These are phyloP conservation scores for Vitis hybrid DNA, from an alignment of 177 flowering plant species.

Conservation along the genomic window DNA sequence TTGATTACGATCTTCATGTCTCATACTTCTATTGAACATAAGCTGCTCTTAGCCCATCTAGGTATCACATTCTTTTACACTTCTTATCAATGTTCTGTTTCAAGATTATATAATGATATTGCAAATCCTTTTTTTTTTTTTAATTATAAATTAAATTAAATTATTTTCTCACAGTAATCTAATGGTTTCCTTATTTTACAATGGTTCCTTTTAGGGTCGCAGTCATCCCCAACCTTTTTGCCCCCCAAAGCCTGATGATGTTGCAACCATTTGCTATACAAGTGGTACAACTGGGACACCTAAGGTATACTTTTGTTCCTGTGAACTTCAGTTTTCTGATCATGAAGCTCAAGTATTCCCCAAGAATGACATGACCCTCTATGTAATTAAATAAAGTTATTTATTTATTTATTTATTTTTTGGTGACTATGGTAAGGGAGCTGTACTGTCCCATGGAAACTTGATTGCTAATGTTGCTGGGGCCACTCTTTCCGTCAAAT, in stretches of 20 bases:
- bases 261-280: constrained; percentile 97
- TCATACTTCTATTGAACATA: no score
- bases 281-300: constrained; percentile 99
- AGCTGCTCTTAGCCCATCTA: no score
- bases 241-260: constrained; percentile 84
- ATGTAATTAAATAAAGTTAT: not conserved
- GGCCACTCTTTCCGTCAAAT: constrained; percentile 28
- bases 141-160: no score
- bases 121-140: no score
- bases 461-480: constrained; percentile 91
- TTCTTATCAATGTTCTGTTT: no score
- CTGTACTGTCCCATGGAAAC: constrained; percentile 81
- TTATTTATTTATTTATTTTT: not conserved
- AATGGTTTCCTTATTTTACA: no score
- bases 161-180: no score
- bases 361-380: not conserved
- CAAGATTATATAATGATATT: no score
- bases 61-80: no score
- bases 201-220: constrained; percentile 53
- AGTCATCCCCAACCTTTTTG: constrained; percentile 66
- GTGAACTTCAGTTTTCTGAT: not conserved
- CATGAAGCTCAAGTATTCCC: not conserved
- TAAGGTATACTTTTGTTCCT: constrained; percentile 50
- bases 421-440: constrained; percentile 55
- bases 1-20: no score